Evolutionary conservation across 495 filamentous ascomycete genomes (phyloP).

Genomic region (Antarctomyces pellizariae): DNA sequence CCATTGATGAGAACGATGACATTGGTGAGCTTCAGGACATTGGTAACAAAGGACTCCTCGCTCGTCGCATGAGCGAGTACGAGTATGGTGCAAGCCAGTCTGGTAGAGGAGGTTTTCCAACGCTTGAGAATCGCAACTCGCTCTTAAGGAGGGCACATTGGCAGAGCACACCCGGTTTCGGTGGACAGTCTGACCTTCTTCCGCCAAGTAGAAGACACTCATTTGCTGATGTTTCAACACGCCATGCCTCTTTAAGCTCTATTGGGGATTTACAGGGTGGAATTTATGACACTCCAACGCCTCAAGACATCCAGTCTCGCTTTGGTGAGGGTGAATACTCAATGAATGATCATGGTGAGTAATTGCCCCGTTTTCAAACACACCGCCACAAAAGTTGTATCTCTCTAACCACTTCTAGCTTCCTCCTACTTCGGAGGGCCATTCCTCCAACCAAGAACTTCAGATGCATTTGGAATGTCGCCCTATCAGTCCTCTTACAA

Average conservation of each 20-base stretch:
- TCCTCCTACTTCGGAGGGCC: conserved; percentile 24
- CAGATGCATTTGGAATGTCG: conserved; percentile 5
- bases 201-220: conserved; percentile 86
- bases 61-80: conserved; percentile 38
- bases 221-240: conserved; percentile 66
- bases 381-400: conserved; percentile 2
- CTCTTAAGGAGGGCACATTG: conserved; percentile 65
- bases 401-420: conserved; percentile 12
- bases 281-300: background rate
- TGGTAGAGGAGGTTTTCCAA: conserved; percentile 28
- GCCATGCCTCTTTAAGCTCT: conserved; percentile 46
- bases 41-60: conserved; percentile 25
- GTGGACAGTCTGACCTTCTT: conserved; percentile 37
- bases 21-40: conserved; percentile 30
- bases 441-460: conserved; percentile 9
- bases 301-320: conserved; percentile 7
- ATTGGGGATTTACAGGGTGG: conserved; percentile 20
- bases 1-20: conserved; percentile 47
- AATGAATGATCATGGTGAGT: conserved; percentile 14
- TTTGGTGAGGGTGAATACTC: conserved; percentile 8
- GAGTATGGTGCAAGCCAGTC: conserved; percentile 34
- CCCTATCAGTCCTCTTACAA: no score
- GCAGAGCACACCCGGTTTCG: conserved; percentile 72
- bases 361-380: conserved; percentile 1
- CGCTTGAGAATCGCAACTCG: conserved; percentile 51